Base-by-base conservation (phyloP, 306 rosid genomes). In the Ceratonia siliqua region DNA sequence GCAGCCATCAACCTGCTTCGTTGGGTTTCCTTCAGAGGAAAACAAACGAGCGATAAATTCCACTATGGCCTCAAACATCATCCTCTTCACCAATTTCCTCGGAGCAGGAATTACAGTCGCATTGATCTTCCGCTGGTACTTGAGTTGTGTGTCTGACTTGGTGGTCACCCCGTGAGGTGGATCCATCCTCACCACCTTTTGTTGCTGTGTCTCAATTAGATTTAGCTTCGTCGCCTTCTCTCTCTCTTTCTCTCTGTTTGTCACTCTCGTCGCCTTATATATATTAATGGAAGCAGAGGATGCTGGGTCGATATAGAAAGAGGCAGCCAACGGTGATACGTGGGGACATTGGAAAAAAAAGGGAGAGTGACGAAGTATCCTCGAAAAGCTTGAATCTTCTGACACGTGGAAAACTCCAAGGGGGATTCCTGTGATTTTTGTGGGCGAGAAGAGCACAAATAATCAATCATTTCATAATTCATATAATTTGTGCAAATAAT, bases 31-130 rank as follows among this genome's bases (percentile, higher is more conserved):
- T 3, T 52, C 13, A 2, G 62, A 45, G 0, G 15, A 50, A 21
- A 64, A 70, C 39, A 64, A 35, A 42, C 49, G 5, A 21, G 18
- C n/a, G 10, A 79, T 18, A 8, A 57, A 74, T 6, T 70, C 2
- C 14, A 74, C 11, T 10, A 42, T 36, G 8, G 33, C 12, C 36
- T 81, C 79, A 0, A 85, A n/a, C 70, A 85, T 85, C 86, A 85
- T 85, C 36, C 62, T 74, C 78, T 85, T 85, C 59, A 85, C 85
- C 0, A 28, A 67, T 65, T 17, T 78, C 61, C 84, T 70, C 17
- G 15, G 76, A 27, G 82, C 76, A 1, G 87, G 84, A 79, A 83
- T 62, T 15, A 83, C 78, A 14, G 74, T 59, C 2, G 79, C 79
- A 25, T 28, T 50, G 8, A 61, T 62, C 70, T 63, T 46, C 24